A percentile compares a stretch with the other conserved stretches of the same genome.
These are phyloP conservation scores for Cyberlindnera saturnus DNA, from an alignment of 805 yeast genomes.

Conservation along the genomic window DNA sequence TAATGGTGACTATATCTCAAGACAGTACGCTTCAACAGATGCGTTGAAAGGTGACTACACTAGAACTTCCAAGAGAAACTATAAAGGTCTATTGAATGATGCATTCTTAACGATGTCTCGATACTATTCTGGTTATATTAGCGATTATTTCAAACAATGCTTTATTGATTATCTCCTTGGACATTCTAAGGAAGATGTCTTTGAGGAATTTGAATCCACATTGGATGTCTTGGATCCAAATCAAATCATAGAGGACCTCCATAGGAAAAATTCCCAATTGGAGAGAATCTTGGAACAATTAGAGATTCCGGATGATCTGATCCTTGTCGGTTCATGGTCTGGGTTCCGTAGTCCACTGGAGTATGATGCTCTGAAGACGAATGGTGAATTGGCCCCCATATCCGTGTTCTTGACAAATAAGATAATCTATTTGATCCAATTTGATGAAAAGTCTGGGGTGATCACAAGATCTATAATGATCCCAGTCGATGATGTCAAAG, in stretches of 20 bases:
- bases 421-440: slow-evolving; percentile 16
- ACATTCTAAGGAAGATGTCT: slow-evolving; percentile 26
- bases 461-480: slow-evolving; percentile 13
- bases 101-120: slow-evolving; percentile 36
- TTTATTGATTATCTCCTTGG: slow-evolving; percentile 37
- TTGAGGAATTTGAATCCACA: slow-evolving; percentile 36
- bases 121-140: slow-evolving; percentile 37
- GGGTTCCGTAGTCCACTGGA: slow-evolving; percentile 20
- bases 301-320: slow-evolving; percentile 17
- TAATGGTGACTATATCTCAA: slow-evolving; percentile 61
- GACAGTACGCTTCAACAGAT: slow-evolving; percentile 53
- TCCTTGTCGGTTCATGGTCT: slow-evolving; percentile 22
- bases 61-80: slow-evolving; percentile 35
- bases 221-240: slow-evolving; percentile 24
- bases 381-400: slow-evolving; percentile 4
- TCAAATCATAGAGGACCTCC: slow-evolving; percentile 14
- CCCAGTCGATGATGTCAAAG: slow-evolving; percentile 14
- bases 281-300: slow-evolving; percentile 12
- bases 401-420: slow-evolving; percentile 20
- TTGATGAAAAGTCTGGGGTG: slow-evolving; percentile 13
- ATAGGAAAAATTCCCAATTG: slow-evolving; percentile 25
- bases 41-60: slow-evolving; percentile 47
- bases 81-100: slow-evolving; percentile 36
- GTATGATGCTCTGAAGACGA: slow-evolving; percentile 14
- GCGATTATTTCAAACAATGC: slow-evolving; percentile 39